Base-by-base conservation (phyloP, 352 stramenopile genomes). In the Pythium sukuiense region DNA sequence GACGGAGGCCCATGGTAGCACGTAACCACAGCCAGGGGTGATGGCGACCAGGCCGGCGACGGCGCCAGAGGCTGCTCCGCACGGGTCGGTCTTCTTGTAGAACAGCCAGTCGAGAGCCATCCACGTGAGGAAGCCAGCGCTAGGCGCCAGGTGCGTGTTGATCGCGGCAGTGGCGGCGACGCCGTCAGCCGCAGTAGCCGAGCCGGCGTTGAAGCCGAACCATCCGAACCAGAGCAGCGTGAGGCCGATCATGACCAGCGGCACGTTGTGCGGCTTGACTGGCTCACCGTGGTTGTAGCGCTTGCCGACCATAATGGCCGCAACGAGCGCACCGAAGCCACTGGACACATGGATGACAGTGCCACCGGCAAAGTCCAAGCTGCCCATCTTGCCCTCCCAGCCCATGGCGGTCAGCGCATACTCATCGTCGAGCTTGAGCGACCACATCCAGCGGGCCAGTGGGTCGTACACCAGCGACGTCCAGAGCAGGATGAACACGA, bases 321-420 rank as follows among this genome's bases (percentile, higher is more conserved):
- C 83, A 24, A 88, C 86, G 12, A 96, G 77, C 20, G 73, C 88
- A 16, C 85, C 80, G 57, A 95, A 92, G 6, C 88, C 89, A 13
- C 80, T 87, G 2, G 84, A 85, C n/a, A 95, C 81, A 63, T 96
- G 80, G 57, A 96, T 90, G 24, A 96, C 87, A 16, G 83, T 92
- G 54, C 89, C 88, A 27, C 87, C 88, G 32, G 87, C 87, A 64
- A 95, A 97, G 58, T 97, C 88, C 14, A 95, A 63, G 3, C 68
- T 76, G 0, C 85, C 85, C 76, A 90, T 88, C 53, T 88, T 87
- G 54, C 63, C 82, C 37, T 87, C 82, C 82, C 85, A 91, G 32
- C 85, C 82, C 59, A 81, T 69, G 6, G 79, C 46, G 1, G 58
- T 64, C 55, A 86, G 55, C 3, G 55, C 58, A 69, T 84, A 92